Base-by-base conservation (phyloP, 2,329 filamentous ascomycete species). In the Colletotrichum musae region DNA sequence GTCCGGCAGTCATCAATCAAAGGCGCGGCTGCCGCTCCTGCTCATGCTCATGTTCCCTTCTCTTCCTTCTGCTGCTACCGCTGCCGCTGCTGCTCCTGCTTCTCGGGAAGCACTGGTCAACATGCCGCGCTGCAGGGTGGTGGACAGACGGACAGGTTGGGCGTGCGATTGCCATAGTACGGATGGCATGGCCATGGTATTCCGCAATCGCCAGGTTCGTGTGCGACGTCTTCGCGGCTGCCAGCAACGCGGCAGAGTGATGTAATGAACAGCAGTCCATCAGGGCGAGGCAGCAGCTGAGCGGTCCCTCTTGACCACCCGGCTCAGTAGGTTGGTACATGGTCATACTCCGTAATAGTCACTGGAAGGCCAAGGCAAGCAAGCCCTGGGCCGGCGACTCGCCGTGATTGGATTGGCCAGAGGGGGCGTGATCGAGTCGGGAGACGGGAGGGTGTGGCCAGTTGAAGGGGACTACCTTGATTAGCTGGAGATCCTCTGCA, bases 401-500 rank as follows among this genome's bases (percentile, higher is more conserved):
- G 50, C 50, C 61, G 10, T 65, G 61, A 69, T 59, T 65, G 66
- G 52, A 26, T 57, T 56, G 60, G 51, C 18, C 50, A 15, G 15
- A 16, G 28, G 24, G 41, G 60, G 53, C 53, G 47, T 60, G 66
- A 51, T 51, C 41, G 60, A 51, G 41, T 28, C 26, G 50, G n/a
- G 52, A 32, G 32, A 12, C 5, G 21, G 54, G 53, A 50, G 54
- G 53, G 66, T 63, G 64, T 64, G 47, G 39, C 64, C 39, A 58
- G 45, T 32, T 47, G 47, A 52, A 28, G 58, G 65, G 65, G 65
- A n/a, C 47, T 64, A 45, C 28, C 21, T 58, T 36, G 32, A 36
- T 36, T 59, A 60, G 66, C 62, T 60, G 61, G 66, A 65, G 66
- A 69, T 69, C 61, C 54, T 69, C 66, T 64, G 50, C 54, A 69